Evolutionary conservation across 2,329 filamentous ascomycete species (phyloP).

Genomic region (Clonostachys chloroleuca): DNA sequence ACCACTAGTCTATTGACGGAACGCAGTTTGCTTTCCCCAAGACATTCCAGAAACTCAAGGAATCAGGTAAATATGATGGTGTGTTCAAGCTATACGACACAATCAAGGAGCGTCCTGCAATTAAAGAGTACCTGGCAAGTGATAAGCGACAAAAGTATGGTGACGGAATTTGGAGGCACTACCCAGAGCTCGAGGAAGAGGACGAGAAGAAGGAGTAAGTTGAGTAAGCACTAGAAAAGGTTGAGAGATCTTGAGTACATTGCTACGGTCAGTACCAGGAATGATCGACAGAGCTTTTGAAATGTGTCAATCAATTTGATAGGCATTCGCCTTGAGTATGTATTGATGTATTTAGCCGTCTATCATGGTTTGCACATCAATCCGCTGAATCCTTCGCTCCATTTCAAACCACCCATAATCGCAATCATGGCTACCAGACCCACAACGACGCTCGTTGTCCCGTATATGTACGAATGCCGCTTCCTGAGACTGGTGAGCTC

Average conservation of each 20-base stretch:
- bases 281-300: no score
- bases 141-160: constrained; percentile 57
- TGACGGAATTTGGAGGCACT: constrained; percentile 66
- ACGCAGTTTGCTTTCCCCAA: constrained; percentile 66
- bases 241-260: no score
- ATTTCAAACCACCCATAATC: constrained; percentile 72
- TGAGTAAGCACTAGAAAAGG: no score
- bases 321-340: no score
- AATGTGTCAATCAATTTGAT: no score
- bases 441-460: constrained; percentile 51
- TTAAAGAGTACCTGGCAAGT: constrained; percentile 67
- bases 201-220: neutral
- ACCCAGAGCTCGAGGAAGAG: constrained; percentile 63
- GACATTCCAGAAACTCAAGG: constrained; percentile 50
- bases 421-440: constrained; percentile 58
- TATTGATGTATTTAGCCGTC: no score
- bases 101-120: constrained; percentile 56
- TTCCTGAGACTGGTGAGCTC: constrained; percentile 51
- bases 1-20: constrained; percentile 45
- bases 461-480: constrained; percentile 64
- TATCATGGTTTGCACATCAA: constrained; percentile 25
- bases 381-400: constrained; percentile 54
- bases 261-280: no score
- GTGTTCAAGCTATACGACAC: constrained; percentile 62
- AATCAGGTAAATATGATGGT: constrained; percentile 49